Base-by-base conservation (phyloP, 768 basidiomycete species). In the Rhodotorula paludigena region DNA sequence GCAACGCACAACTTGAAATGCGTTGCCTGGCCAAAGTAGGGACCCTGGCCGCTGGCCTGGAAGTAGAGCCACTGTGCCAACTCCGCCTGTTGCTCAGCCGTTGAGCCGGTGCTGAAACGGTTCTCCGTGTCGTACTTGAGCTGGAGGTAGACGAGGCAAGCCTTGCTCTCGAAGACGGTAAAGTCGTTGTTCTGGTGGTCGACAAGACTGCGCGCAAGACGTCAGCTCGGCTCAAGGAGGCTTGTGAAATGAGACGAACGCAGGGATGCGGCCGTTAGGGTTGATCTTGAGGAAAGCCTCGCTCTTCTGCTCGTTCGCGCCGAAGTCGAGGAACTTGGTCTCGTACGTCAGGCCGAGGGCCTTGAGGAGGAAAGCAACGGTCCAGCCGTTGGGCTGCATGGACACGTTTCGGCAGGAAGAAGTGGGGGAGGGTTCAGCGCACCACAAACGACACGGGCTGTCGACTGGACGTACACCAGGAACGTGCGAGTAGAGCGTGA, bases 301-400 rank as follows among this genome's bases (percentile, higher is more conserved):
- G 1, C 12, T 11, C 59, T 74, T 74, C 28, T 74, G 74, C 54
- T 74, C 71, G 4, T 44, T 23, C 35, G 59, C 63, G 33, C 23
- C 56, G 30, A 73, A 68, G 59, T 71, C 69, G 59, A 73, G 69
- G 62, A 51, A 69, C 41, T 67, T 64, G 45, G 61, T 60, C 63
- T 74, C 66, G 63, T 69, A 74, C 6, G 65, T 52, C 21, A 73
- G 55, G n/a, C 71, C 74, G 32, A 74, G 68, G 10, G 68, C 71
- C 33, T 60, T 57, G 21, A 74, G 64, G 8, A 69, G 25, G 57
- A 71, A 68, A 25, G 67, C 69, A 23, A 74, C 70, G 54, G 60
- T 73, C 54, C 54, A 68, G 45, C 69, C 66, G 56, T 71, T 70
- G 54, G 60, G 57, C 41, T 42, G 41, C 41, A 42, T n/a, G 25